These are phyloP conservation scores for Acanthochlamys bracteata DNA, from an alignment of 106 monocot species.

Conservation along the genomic window DNA sequence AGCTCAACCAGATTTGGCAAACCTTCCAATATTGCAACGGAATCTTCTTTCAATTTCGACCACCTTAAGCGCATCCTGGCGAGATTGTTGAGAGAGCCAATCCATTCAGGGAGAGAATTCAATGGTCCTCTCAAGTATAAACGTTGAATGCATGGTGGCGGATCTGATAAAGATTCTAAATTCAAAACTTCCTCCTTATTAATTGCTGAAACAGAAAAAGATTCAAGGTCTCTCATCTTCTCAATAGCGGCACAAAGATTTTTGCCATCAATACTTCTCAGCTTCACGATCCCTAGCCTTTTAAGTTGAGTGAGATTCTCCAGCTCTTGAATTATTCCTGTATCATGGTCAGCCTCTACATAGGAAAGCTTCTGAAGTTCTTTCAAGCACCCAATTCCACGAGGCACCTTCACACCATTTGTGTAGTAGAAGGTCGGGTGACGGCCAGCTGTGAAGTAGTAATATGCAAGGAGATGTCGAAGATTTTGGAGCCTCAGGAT, in stretches of 20 bases:
- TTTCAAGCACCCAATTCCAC: constrained; percentile 14
- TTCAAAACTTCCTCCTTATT: constrained; percentile 11
- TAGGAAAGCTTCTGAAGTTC: constrained; percentile 23
- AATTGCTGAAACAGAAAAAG: constrained; percentile 19
- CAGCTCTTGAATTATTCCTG: constrained; percentile 10
- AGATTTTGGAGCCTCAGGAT: constrained; percentile 24
- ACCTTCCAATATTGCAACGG: constrained; percentile 13
- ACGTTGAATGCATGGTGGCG: constrained; percentile 11
- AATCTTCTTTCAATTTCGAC: constrained; percentile 23
- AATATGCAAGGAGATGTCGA: constrained; percentile 33
- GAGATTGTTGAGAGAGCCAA: constrained; percentile 19
- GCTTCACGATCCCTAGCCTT: constrained; percentile 22
- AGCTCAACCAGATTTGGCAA: constrained; percentile 33
- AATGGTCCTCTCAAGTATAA: constrained; percentile 19
- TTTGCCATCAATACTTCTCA: constrained; percentile 19
- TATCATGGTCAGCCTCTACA: constrained; percentile 10
- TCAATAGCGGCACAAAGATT: constrained; percentile 11
- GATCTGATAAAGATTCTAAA: constrained; percentile 6
- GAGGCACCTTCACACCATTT: constrained; percentile 16
- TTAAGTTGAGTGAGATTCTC: constrained; percentile 19
- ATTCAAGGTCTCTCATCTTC: constrained; percentile 12
- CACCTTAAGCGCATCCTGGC: constrained; percentile 26
- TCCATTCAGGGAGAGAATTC: constrained; percentile 12
- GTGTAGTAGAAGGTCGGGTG: constrained; percentile 14
- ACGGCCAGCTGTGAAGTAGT: constrained; percentile 10